Conservation (phyloP, 2,329 filamentous ascomycete species). For the Nigrospora oryzae region DNA sequence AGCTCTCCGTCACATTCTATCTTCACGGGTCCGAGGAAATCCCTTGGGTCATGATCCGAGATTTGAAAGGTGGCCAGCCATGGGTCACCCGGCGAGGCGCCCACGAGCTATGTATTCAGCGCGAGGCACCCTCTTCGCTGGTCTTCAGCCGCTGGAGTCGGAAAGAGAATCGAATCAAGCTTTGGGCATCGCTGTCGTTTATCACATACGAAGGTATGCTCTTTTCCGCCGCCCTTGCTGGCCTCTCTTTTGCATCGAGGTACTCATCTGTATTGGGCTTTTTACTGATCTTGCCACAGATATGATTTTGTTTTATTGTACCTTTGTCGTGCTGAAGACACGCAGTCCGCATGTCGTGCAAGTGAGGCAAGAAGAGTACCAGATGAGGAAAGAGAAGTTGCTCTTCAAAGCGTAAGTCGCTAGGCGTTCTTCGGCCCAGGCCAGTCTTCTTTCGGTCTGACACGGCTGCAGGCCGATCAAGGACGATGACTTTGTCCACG, state of each 20-base stretch:
- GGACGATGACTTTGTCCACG: conserved; percentile 46
- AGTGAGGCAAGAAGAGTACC: conserved; percentile 36
- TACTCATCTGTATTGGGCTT: no score
- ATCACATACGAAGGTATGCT: conserved; percentile 50
- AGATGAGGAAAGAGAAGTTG: conserved; percentile 36
- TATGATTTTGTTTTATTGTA: conserved; percentile 50
- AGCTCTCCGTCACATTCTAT: conserved; percentile 44
- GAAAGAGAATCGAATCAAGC: conserved; percentile 30
- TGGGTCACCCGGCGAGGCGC: conserved; percentile 42
- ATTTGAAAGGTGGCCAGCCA: conserved; percentile 26
- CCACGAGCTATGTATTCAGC: conserved; percentile 44
- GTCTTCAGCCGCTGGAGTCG: conserved; percentile 44
- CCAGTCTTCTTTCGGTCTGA: not conserved
- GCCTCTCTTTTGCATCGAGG: not conserved
- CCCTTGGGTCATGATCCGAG: conserved; percentile 40
- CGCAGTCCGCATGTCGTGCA: conserved; percentile 34
- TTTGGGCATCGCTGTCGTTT: conserved; percentile 49
- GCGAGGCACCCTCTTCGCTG: conserved; percentile 36
- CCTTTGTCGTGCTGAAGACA: conserved; percentile 48
- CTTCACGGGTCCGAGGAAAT: conserved; percentile 31
- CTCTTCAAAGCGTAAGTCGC: conserved; percentile 47
- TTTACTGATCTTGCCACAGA: conserved; percentile 27
- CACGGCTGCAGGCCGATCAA: conserved; percentile 36
- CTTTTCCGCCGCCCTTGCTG: not conserved
- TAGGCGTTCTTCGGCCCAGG: not conserved